Conservation (phyloP, 2,329 filamentous ascomycete species). For the Neoscytalidium dimidiatum region DNA sequence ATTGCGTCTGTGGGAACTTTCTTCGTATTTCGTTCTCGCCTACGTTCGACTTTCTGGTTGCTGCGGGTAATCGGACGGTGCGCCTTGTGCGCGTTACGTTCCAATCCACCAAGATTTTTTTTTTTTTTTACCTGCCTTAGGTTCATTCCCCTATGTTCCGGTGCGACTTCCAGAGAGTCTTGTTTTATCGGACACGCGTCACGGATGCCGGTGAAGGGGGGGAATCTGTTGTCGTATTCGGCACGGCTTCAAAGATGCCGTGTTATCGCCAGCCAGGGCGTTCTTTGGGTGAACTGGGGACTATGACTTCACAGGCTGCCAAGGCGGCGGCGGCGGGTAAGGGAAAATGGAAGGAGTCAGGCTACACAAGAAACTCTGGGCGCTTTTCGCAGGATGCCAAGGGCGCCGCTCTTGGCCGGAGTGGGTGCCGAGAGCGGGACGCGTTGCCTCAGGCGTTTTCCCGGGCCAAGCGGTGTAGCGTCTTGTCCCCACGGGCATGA, state of each 20-base stretch:
- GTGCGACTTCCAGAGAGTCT: not conserved
- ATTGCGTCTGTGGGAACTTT: too few species aligned
- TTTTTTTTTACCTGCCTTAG: too few species aligned
- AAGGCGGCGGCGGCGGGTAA: not conserved
- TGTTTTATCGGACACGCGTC: not conserved
- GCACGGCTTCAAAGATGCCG: not conserved
- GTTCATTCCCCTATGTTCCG: not conserved
- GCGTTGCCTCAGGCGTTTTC: not conserved
- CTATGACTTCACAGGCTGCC: not conserved
- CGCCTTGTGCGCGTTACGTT: too few species aligned
- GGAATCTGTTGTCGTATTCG: not conserved
- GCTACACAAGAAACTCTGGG: not conserved
- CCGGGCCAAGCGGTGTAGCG: not conserved
- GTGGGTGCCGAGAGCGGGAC: conserved; percentile 5
- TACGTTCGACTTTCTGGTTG: too few species aligned
- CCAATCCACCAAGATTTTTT: too few species aligned
- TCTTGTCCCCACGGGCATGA: not conserved
- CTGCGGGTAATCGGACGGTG: too few species aligned
- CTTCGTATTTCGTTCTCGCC: too few species aligned
- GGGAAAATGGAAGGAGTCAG: not conserved
- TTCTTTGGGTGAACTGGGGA: too few species aligned
- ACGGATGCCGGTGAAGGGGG: not conserved
- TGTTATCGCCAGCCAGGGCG: not conserved
- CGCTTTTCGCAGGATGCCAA: too few species aligned
- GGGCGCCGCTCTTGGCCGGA: conserved; percentile 6